Evolutionary conservation across 2,329 filamentous ascomycete species (phyloP).

Genomic region (Epichloe sp.): DNA sequence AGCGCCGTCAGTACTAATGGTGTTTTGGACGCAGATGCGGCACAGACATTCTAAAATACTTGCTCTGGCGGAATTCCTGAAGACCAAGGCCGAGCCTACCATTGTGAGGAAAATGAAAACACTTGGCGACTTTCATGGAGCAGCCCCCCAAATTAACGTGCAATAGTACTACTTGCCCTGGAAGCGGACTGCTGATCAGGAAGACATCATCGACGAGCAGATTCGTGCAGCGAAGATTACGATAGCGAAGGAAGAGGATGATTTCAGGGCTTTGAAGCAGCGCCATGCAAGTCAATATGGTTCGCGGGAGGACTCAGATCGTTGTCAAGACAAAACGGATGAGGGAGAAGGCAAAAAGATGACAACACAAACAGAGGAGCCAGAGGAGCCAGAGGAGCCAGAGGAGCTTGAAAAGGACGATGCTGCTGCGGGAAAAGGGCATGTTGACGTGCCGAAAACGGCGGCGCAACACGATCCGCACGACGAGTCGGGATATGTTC

Average conservation of each 20-base stretch:
- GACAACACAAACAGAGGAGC: not conserved
- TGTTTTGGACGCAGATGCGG: conserved; percentile 50
- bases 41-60: conserved; percentile 61
- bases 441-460: not conserved
- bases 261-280: conserved; percentile 42
- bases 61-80: conserved; percentile 57
- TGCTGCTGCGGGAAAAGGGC: not conserved
- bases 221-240: conserved; percentile 48
- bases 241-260: conserved; percentile 51
- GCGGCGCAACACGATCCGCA: conserved; percentile 32
- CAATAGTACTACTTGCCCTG: conserved; percentile 74
- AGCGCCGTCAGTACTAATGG: conserved; percentile 5
- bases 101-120: conserved; percentile 43
- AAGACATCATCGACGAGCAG: conserved; percentile 58
- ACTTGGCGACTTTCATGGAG: not conserved
- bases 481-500: conserved; percentile 62
- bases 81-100: conserved; percentile 56
- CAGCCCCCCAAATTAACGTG: not conserved
- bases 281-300: conserved; percentile 20
- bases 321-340: conserved; percentile 17
- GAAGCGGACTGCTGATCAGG: conserved; percentile 56
- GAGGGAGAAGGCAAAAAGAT: conserved; percentile 12
- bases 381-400: conserved; percentile 2
- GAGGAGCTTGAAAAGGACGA: not conserved
- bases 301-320: conserved; percentile 6